phyloP scores from a whole-genome alignment of 2,329 filamentous ascomycete genomes.

The Pseudogymnoascus sp. region DNA sequence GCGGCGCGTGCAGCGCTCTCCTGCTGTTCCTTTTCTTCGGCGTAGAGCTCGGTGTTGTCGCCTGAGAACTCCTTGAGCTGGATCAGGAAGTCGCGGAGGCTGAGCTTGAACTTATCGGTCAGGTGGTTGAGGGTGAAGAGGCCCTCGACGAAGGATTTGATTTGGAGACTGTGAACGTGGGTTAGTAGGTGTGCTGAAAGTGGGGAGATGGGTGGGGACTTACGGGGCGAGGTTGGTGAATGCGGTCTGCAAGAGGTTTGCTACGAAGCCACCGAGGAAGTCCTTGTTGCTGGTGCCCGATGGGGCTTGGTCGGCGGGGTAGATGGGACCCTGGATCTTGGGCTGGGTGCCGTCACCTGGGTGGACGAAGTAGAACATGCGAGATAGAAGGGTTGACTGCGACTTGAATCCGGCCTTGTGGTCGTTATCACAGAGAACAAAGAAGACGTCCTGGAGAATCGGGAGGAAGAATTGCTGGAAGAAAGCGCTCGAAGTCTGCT shows the following conservation, averaged over 20 bases:
- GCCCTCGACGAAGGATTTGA: slow-evolving; percentile 80
- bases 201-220: slow-evolving; percentile 31
- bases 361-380: slow-evolving; percentile 94
- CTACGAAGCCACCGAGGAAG: slow-evolving; percentile 82
- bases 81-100: slow-evolving; percentile 93
- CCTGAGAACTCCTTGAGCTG: slow-evolving; percentile 94
- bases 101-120: slow-evolving; percentile 89
- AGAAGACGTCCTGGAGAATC: slow-evolving; percentile 96
- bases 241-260: slow-evolving; percentile 73
- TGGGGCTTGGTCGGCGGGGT: slow-evolving; percentile 72
- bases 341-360: slow-evolving; percentile 57
- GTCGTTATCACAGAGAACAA: slow-evolving; percentile 92
- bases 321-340: slow-evolving; percentile 90
- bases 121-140: slow-evolving; percentile 83
- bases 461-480: slow-evolving; percentile 97
- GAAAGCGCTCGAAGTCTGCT: slow-evolving; percentile 81
- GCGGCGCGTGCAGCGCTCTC: slow-evolving; percentile 76
- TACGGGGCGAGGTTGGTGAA: slow-evolving; percentile 90
- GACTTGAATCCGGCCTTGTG: slow-evolving; percentile 99
- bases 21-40: slow-evolving; percentile 90
- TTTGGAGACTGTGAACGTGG: slow-evolving; percentile 57
- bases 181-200: slow-evolving; percentile 29
- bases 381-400: slow-evolving; percentile 84
- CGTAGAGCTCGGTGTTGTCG: slow-evolving; percentile 88
- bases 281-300: slow-evolving; percentile 81